These are phyloP conservation scores for Phylloporus arenicola DNA, from an alignment of 768 basidiomycete species.

Conservation along the genomic window DNA sequence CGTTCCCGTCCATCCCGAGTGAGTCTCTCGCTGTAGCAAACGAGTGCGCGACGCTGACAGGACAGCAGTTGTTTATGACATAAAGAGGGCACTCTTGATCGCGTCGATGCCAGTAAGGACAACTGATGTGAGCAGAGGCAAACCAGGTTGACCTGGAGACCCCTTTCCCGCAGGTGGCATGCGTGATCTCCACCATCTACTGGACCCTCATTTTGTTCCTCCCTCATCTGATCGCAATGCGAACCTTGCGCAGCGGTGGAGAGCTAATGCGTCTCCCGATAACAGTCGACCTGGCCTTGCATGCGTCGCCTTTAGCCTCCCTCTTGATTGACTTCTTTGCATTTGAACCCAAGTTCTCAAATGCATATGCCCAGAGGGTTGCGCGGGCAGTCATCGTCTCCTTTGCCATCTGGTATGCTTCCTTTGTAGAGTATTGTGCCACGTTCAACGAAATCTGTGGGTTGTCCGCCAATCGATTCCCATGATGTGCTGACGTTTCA, in stretches of 20 bases:
- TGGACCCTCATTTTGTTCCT: slow-evolving; percentile 56
- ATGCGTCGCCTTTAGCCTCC: slow-evolving; percentile 54
- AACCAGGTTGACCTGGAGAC: not conserved
- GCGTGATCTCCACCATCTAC: slow-evolving; percentile 57
- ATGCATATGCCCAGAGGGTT: slow-evolving; percentile 3
- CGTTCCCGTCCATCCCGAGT: slow-evolving; percentile 36
- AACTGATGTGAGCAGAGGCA: not conserved
- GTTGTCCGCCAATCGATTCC: slow-evolving; percentile 19
- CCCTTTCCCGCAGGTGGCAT: slow-evolving; percentile 29
- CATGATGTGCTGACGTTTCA: slow-evolving; percentile 1
- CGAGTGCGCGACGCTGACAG: not conserved
- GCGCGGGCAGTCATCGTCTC: slow-evolving; percentile 15
- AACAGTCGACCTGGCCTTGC: slow-evolving; percentile 56
- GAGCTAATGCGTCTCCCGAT: slow-evolving; percentile 42
- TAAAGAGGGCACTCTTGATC: slow-evolving; percentile 58
- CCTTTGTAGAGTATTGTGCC: slow-evolving; percentile 67
- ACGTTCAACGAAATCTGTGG: slow-evolving; percentile 55
- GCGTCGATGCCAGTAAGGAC: slow-evolving; percentile 56
- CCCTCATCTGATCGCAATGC: slow-evolving; percentile 51
- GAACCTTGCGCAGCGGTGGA: not conserved
- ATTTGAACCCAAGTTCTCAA: slow-evolving; percentile 53
- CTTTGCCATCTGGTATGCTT: slow-evolving; percentile 46
- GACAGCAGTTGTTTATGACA: slow-evolving; percentile 22
- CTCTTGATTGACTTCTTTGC: slow-evolving; percentile 64
- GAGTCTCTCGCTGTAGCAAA: slow-evolving; percentile 10